These are phyloP conservation scores for Botrytis elliptica DNA, from an alignment of 2,329 filamentous ascomycete species.

Conservation along the genomic window DNA sequence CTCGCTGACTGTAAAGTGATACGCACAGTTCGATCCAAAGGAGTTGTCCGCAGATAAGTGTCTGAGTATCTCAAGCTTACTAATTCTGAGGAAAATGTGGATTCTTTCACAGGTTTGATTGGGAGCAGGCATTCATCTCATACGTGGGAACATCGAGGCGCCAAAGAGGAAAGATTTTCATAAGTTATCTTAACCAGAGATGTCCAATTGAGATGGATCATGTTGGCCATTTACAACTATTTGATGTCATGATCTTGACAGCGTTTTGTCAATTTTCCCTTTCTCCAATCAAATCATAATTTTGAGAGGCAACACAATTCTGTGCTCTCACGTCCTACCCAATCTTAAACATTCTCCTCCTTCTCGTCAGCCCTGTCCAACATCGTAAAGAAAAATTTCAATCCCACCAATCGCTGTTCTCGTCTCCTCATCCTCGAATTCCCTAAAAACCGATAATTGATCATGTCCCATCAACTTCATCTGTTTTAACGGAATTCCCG, in stretches of 20 bases:
- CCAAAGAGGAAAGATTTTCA: background rate
- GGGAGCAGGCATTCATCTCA: background rate
- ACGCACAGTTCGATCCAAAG: background rate
- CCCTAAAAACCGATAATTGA: background rate
- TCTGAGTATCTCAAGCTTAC: background rate
- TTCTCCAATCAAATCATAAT: background rate
- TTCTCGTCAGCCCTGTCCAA: background rate
- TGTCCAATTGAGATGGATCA: background rate
- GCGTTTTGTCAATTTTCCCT: background rate
- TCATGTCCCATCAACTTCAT: conserved; percentile 4
- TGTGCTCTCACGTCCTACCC: background rate
- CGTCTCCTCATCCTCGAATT: conserved; percentile 1
- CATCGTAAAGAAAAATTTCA: background rate
- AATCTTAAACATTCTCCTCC: background rate
- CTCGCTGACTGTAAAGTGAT: background rate
- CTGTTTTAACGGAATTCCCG: background rate
- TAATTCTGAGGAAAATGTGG: background rate
- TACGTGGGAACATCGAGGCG: background rate
- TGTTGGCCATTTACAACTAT: background rate
- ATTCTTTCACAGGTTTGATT: background rate
- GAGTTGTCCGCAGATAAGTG: background rate
- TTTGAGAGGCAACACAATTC: background rate
- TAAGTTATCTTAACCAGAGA: background rate
- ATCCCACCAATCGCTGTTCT: background rate
- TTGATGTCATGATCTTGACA: background rate